Evolutionary conservation across 257 asterid species (phyloP), one percentile per base, ranked within the genome.

Genomic region (Jacaranda mimosifolia): DNA sequence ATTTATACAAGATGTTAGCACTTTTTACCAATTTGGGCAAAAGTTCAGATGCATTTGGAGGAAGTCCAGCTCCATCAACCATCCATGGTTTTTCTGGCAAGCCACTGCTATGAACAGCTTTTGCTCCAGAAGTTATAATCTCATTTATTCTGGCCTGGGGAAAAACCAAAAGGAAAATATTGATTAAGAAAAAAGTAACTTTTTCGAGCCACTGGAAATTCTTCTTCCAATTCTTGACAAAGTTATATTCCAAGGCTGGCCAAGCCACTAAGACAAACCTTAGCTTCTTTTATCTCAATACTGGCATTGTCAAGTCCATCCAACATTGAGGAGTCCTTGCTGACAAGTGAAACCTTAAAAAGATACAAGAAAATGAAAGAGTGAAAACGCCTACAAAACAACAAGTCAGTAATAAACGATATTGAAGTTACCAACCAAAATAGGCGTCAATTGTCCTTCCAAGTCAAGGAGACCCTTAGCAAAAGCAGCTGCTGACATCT

Each of bases 401-500:
- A 40, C 45, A 64, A 55, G 42, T 58, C 43, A 70, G 64, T n/a
- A 64, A 36, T 48, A 45, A 73, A 62, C 71, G 70, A 76, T 63
- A 63, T 68, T 53, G 65, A 60, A 64, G 68, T 80, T 52, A 87
- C 93, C 64, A 39, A 95, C 99, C 97, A 93, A 88, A 80, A 93
- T 95, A 57, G 99, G 99, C 32, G 99, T 95, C 85, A 95, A 83
- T 73, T 86, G 99, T 67, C 99, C 99, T 89, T 95, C 99, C 91
- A 95, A 85, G 88, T 95, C 99, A 65, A 93, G 97, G 53, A 95
- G 98, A 67, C 99, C 99, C 82, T 95, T 95, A 26, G 99, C 99
- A 77, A 95, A 95, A 80, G 99, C 99, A 82, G 99, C 99, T 75
- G 99, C 99, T 45, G 99, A 95, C 99, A 95, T 95, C 99, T 95